Evolutionary conservation across 495 filamentous ascomycete genomes (phyloP).

Genomic region (Xylaria telfairii): DNA sequence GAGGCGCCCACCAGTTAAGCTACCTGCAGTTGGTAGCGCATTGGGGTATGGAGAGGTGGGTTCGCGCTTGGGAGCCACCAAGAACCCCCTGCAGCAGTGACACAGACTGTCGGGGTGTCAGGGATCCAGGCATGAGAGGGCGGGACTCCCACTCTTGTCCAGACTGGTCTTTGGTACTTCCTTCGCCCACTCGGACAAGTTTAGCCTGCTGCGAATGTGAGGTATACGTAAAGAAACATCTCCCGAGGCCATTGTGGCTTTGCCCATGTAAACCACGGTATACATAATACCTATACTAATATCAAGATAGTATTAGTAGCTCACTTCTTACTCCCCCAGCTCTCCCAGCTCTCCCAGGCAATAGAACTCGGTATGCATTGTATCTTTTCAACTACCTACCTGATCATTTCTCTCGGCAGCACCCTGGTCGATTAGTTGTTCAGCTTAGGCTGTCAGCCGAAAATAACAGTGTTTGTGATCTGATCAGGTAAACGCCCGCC

Average conservation of each 20-base stretch:
- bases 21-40: conserved; percentile 3
- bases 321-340: too few relatives aligned
- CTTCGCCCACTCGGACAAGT: not conserved
- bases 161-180: not conserved
- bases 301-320: not conserved
- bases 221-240: not conserved
- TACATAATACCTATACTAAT: too few relatives aligned
- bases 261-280: not conserved
- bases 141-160: not conserved
- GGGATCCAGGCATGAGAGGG: conserved; percentile 1
- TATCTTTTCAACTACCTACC: not conserved
- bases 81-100: conserved; percentile 19
- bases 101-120: conserved; percentile 17
- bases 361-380: not conserved
- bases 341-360: not conserved
- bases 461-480: conserved; percentile 14
- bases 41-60: conserved; percentile 1
- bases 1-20: conserved; percentile 6
- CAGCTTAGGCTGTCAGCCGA: conserved; percentile 21
- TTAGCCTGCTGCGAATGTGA: not conserved
- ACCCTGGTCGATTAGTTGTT: conserved; percentile 12
- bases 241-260: not conserved
- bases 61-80: not conserved
- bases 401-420: conserved; percentile 4
- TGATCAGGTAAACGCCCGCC: conserved; percentile 10